Conservation (phyloP, 805 yeast species). For the Torulaspora delbrueckii region DNA sequence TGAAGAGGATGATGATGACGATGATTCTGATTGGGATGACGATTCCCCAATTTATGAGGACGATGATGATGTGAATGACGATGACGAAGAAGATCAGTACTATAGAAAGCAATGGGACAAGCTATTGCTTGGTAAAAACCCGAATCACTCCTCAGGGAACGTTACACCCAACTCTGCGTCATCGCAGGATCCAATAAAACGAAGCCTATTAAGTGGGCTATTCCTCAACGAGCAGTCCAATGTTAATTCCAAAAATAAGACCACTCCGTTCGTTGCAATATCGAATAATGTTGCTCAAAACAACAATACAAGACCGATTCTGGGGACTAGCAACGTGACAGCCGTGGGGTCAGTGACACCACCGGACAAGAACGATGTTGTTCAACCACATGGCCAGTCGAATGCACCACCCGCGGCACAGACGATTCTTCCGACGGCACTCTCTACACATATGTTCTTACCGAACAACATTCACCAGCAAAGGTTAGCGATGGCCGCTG, state of each 20-base stretch:
- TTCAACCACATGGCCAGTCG: conserved; percentile 37
- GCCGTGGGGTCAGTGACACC: conserved; percentile 33
- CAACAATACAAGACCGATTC: conserved; percentile 13
- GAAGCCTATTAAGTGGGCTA: conserved; percentile 31
- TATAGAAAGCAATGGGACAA: conserved; percentile 34
- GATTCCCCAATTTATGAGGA: conserved; percentile 27
- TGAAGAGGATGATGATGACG: conserved; percentile 36
- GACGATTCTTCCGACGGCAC: conserved; percentile 54
- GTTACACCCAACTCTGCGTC: conserved; percentile 9
- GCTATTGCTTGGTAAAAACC: conserved; percentile 23
- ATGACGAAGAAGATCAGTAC: conserved; percentile 32
- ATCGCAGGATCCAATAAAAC: conserved; percentile 22
- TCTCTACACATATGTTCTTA: conserved; percentile 56
- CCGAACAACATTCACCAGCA: conserved; percentile 41
- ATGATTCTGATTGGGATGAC: conserved; percentile 34
- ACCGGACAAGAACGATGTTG: conserved; percentile 10
- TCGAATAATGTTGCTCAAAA: neutral
- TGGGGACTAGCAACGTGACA: conserved; percentile 22
- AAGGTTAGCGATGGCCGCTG: conserved; percentile 21
- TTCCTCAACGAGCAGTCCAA: conserved; percentile 22
- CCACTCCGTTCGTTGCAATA: neutral
- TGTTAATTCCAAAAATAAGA: neutral
- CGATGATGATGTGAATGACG: conserved; percentile 25
- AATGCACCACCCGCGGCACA: conserved; percentile 60
- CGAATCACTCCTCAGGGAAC: conserved; percentile 7